Evolutionary conservation across 176 grass and related monocot genomes (phyloP).

Genomic region (Cocos nucifera): DNA sequence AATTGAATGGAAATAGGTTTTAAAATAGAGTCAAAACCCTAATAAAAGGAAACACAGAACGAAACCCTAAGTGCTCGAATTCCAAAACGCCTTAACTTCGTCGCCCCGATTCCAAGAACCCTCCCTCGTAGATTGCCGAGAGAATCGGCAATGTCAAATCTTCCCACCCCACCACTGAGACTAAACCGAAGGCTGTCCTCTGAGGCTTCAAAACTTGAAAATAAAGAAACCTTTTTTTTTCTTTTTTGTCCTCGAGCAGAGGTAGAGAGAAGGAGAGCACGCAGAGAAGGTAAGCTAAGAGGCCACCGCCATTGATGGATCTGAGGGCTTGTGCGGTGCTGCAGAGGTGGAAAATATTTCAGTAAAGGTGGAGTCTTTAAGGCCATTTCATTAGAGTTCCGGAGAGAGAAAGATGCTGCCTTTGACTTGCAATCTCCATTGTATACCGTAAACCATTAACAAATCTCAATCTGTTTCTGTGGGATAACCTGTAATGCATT

Average conservation of each 20-base stretch:
- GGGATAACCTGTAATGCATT: background rate
- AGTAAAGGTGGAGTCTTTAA: background rate
- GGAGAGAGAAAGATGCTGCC: background rate
- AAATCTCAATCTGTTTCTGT: background rate
- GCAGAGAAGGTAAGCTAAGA: background rate
- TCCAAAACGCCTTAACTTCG: background rate
- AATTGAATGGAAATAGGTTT: background rate
- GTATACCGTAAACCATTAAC: no score
- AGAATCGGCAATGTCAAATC: background rate
- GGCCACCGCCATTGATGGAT: background rate
- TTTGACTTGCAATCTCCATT: slow-evolving; percentile 3
- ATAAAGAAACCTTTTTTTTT: no score
- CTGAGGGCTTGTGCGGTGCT: background rate
- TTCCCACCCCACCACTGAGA: no score
- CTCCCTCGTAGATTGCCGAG: no score
- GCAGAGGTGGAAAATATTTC: background rate
- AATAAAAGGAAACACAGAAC: background rate
- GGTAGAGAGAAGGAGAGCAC: background rate
- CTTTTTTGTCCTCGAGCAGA: background rate
- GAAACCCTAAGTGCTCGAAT: background rate
- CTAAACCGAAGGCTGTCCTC: no score
- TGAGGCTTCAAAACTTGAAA: no score
- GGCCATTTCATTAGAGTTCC: background rate
- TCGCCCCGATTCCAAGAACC: no score
- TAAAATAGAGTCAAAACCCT: background rate